phyloP scores from a whole-genome alignment of 2,329 filamentous ascomycete species.

The Sporothrix euskadiensis region DNA sequence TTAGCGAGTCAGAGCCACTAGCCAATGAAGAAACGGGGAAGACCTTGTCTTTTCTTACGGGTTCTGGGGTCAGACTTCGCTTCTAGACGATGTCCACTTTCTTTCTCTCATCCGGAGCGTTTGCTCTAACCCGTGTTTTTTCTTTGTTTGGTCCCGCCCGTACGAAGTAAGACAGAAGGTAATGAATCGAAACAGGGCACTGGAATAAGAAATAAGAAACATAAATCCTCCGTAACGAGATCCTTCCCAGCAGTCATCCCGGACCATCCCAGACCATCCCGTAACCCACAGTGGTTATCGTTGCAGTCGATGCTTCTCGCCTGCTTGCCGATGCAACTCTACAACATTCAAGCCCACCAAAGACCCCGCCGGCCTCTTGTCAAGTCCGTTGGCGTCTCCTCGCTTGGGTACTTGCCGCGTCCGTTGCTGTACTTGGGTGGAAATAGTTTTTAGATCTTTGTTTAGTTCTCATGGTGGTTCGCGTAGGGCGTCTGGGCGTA shows the following conservation, averaged over 20 bases:
- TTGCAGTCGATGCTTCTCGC: neutral
- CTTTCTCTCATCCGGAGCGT: neutral
- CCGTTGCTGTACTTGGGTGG: neutral
- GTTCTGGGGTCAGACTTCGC: neutral
- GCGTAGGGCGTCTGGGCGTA: neutral
- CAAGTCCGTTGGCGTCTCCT: neutral
- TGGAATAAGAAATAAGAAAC: neutral
- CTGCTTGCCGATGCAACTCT: neutral
- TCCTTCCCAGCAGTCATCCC: neutral
- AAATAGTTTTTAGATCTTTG: neutral
- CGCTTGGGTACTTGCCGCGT: neutral
- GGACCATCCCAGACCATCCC: neutral
- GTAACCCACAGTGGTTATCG: neutral
- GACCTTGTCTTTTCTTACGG: no score
- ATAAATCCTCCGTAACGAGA: neutral
- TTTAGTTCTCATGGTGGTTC: neutral
- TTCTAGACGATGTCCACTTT: neutral
- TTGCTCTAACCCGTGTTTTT: neutral
- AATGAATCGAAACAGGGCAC: neutral
- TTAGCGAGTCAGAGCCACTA: neutral
- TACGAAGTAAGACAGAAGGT: neutral
- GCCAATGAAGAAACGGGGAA: neutral
- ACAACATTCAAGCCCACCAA: neutral
- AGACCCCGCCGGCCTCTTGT: neutral
- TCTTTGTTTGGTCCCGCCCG: neutral